Base-by-base conservation (phyloP, 2,329 filamentous ascomycete genomes). In the Phyllosticta paracitricarpa region DNA sequence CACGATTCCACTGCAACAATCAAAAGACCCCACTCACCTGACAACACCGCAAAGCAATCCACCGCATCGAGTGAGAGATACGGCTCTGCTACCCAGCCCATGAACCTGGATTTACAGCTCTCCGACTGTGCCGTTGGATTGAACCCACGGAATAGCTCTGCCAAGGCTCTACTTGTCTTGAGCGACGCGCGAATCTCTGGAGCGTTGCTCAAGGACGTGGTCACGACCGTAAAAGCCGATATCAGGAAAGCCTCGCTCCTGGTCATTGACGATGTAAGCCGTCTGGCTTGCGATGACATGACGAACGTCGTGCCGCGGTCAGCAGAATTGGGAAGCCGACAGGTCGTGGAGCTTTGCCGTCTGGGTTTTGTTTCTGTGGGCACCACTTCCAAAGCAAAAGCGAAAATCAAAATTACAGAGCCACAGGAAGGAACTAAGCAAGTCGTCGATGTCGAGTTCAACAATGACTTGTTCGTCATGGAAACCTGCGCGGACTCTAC, bases 401-500 rank as follows among this genome's bases (percentile, higher is more conserved):
- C 85, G 0, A 77, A 78, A 2, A 79, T 94, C 2, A 82, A 84
- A 55, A 78, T 92, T 12, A 76, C 78, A 24, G 78, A 80, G 9
- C 78, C 81, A 51, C 78, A 79, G 2, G 77, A 78, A 1, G 81
- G 85, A 40, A 83, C 81, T 0, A 80, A 85, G 30, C 88, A 86
- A 65, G 82, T 84, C 51, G 74, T 97, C 14, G 87, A 94, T 66
- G 81, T 97, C 1, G 89, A 96, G 65, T 77, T 97, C 55, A 85
- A 85, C 63, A 92, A 96, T 68, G 88, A 96, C 65, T 80, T 99
- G 1, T 80, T 99, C 59, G 87, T 99, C 35, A 77, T 99, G 6
- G 94, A 99, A 73, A 95, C 92, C 0, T 99, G 95, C 69, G 94
- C 94, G 30, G 94, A 99, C 74, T 99, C 94, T 1, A 97, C 91